Percentiles rank a stretch among this genome's conserved stretches.
These are phyloP conservation scores for Pholiota molesta DNA, from an alignment of 768 basidiomycete species.

Conservation along the genomic window DNA sequence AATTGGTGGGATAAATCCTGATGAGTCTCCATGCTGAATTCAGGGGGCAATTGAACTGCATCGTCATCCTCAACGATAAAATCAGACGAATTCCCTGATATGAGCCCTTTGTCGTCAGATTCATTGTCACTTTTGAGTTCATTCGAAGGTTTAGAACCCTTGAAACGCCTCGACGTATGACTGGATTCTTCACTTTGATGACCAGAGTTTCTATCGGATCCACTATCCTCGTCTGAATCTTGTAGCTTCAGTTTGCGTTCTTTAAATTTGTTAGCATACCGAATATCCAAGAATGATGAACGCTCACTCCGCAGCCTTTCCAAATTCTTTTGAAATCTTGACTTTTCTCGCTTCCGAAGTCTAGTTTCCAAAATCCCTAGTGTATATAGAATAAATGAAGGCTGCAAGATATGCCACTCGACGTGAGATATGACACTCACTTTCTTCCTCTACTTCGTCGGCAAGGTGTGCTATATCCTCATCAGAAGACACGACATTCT, in stretches of 20 bases:
- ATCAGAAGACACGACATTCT: slow-evolving; percentile 9
- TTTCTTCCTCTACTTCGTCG: slow-evolving; percentile 58
- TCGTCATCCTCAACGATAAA: slow-evolving; percentile 74
- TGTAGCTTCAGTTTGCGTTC: slow-evolving; percentile 23
- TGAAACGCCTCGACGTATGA: slow-evolving; percentile 36
- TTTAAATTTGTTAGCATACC: not conserved
- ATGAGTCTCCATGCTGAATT: slow-evolving; percentile 81
- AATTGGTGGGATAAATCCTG: slow-evolving; percentile 80
- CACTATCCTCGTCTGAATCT: slow-evolving; percentile 44
- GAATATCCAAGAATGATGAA: not conserved
- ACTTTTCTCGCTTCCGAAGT: slow-evolving; percentile 62
- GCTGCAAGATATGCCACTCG: not conserved
- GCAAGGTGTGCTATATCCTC: slow-evolving; percentile 23
- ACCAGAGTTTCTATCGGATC: slow-evolving; percentile 29
- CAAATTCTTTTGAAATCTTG: slow-evolving; percentile 63
- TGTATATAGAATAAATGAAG: not conserved
- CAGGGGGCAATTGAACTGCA: slow-evolving; percentile 59
- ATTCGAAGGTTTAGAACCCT: slow-evolving; percentile 48
- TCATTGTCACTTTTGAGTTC: slow-evolving; percentile 34
- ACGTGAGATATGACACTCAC: slow-evolving; percentile 32
- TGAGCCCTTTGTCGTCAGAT: slow-evolving; percentile 20
- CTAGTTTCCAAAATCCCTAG: slow-evolving; percentile 67
- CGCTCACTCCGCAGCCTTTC: slow-evolving; percentile 67
- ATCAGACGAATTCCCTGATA: slow-evolving; percentile 32
- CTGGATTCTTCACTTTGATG: slow-evolving; percentile 28